These are phyloP conservation scores for Globisporangium rhizosaccharum DNA, from an alignment of 352 stramenopile genomes.

Conservation along the genomic window DNA sequence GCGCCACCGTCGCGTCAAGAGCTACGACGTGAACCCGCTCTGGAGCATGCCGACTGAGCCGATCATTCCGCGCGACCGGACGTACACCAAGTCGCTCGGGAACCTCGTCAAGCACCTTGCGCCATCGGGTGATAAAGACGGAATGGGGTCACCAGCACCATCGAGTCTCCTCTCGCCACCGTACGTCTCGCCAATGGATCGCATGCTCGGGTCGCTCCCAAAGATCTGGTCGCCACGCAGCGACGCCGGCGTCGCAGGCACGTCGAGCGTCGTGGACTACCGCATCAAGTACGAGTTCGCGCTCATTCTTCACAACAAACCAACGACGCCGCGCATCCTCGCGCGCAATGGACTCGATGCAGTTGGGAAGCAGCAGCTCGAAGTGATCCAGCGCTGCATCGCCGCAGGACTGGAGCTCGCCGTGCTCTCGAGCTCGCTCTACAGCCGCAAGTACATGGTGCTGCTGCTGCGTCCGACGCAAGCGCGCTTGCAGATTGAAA, in stretches of 20 bases:
- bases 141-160: constrained; percentile 6
- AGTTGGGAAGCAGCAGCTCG: constrained; percentile 64
- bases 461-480: constrained; percentile 59
- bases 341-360: constrained; percentile 70
- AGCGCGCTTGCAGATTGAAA: constrained; percentile 67
- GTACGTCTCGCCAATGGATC: constrained; percentile 36
- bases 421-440: constrained; percentile 74
- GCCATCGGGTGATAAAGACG: constrained; percentile 29
- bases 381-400: constrained; percentile 73
- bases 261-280: constrained; percentile 33
- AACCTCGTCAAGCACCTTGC: constrained; percentile 80
- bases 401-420: constrained; percentile 68
- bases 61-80: constrained; percentile 33
- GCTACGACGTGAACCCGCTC: constrained; percentile 28
- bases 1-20: constrained; percentile 44
- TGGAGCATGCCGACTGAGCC: constrained; percentile 20
- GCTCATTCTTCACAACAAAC: constrained; percentile 79
- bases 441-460: constrained; percentile 80
- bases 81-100: constrained; percentile 76
- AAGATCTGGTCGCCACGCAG: constrained; percentile 73
- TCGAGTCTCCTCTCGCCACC: constrained; percentile 23
- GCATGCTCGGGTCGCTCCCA: constrained; percentile 37
- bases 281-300: constrained; percentile 84
- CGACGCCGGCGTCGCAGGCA: constrained; percentile 25
- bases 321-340: constrained; percentile 66